Evolutionary conservation across 2,329 filamentous ascomycete genomes (phyloP), one percentile per base, ranked within the genome.

Genomic region (Spiromastix sp.): DNA sequence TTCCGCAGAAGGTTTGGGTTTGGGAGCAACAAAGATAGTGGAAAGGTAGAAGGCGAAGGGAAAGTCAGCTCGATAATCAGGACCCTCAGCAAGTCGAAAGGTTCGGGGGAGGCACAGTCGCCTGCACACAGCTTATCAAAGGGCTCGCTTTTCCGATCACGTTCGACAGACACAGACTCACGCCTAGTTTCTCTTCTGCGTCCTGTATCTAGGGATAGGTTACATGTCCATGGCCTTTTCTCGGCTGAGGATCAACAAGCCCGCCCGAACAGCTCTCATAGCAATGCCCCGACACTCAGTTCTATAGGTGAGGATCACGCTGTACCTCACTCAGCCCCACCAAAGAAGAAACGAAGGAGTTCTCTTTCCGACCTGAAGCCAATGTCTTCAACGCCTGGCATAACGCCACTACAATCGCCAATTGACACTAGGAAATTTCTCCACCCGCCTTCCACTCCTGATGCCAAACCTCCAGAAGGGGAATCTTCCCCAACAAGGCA

Each of bases 291-390:
- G 27, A 56, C 57, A 8, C 52, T 74, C 21, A 64, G 63, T 13
- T 71, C 70, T 4, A 77, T 68, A 49, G 68, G 61, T 46, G 66
- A 63, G 64, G 65, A 56, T 61, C 66, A 52, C 43, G 48, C 44
- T 50, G 59, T 57, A 11, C 67, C 70, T 1, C 70, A 64, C 45
- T 55, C 55, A 17, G 47, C 29, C 38, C 65, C 55, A 43, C 57
- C 57, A n/a, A 78, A 73, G 54, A 87, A 79, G 63, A 95, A 93
- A 65, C 74, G 89, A 37, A 79, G 89, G 54, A 95, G 87, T 61
- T 95, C 87, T 17, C 64, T 96, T 27, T 94, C 87, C 4, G 89
- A 96, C 56, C 68, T 96, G 31, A 81, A 77, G 46, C 71, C 66
- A 37, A 64, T 84, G 12, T 78, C 89, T 60, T 71, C 57, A 19